Base-by-base conservation (phyloP, 179 eudicot species). In the Actinidia arguta region DNA sequence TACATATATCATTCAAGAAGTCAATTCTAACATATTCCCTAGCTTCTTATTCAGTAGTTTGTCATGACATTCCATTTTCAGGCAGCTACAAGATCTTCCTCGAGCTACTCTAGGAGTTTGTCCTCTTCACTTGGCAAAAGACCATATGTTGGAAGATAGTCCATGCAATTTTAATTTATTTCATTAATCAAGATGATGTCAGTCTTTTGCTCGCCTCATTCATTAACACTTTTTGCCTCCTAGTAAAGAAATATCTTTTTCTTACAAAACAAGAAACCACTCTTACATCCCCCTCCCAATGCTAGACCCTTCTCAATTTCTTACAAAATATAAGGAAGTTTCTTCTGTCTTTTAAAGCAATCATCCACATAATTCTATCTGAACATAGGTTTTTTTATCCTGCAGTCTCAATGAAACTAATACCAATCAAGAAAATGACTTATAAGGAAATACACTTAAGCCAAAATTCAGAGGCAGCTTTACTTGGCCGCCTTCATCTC, bases 401-500 rank as follows among this genome's bases (percentile, higher is more conserved):
- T 91, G 95, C 99, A 95, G 89, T 61, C 82, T 84, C 83, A 82
- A 83, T 54, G 61, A 68, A 86, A 73, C 79, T 36, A 64, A 47
- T 44, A 52, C 39, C 62, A 79, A 20, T 64, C 72, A 78, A 83
- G 56, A 75, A n/a, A n/a, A n/a, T n/a, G n/a, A n/a, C n/a, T n/a
- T n/a, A n/a, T n/a, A n/a, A n/a, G n/a, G n/a, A 50, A 75, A 44
- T 36, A 36, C 63, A 66, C 47, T 25, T 54, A n/a, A 42, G 17
- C 52, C n/a, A 42, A 59, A 78, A 54, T 47, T 17, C 25, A 75
- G 55, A 27, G 61, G 74, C 8, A 75, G 50, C n/a, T n/a, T n/a
- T 88, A 96, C 99, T 98, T 92, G 17, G 99, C 99, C 90, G 92
- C 95, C 91, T 82, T 95, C 82, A 88, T 85, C 86, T 92, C 99